These are phyloP conservation scores for Geotrichum macrosporum DNA, from an alignment of 1,139 yeast genomes.

Conservation along the genomic window DNA sequence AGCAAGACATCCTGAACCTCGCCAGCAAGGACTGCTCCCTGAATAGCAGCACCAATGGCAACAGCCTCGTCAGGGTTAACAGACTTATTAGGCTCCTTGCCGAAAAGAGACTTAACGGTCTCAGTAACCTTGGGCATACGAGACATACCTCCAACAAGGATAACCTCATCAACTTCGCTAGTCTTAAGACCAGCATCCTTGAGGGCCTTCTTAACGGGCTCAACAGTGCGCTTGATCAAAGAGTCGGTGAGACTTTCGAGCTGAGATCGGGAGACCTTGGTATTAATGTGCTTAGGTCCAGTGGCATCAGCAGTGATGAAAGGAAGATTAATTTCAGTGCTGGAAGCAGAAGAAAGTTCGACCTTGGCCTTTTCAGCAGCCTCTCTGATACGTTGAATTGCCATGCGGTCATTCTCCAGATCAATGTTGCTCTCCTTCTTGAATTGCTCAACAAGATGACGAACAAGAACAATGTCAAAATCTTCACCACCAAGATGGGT, in stretches of 20 bases:
- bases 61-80: slow-evolving; percentile 99
- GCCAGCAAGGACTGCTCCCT: slow-evolving; percentile 98
- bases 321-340: slow-evolving; percentile 95
- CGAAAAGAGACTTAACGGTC: slow-evolving; percentile 88
- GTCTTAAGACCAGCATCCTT: slow-evolving; percentile 90
- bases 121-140: slow-evolving; percentile 99
- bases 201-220: slow-evolving; percentile 97
- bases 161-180: slow-evolving; percentile 88
- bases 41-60: slow-evolving; percentile 99
- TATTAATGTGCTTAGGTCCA: slow-evolving; percentile 98
- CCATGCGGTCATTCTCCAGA: slow-evolving; percentile 91
- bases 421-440: slow-evolving; percentile 90
- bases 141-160: slow-evolving; percentile 99
- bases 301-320: slow-evolving; percentile 92
- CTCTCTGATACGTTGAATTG: slow-evolving; percentile 98
- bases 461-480: slow-evolving; percentile 75
- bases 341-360: slow-evolving; percentile 88
- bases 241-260: slow-evolving; percentile 89
- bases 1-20: slow-evolving; percentile 94
- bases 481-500: slow-evolving; percentile 89
- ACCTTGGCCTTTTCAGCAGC: slow-evolving; percentile 99
- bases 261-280: slow-evolving; percentile 88
- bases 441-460: slow-evolving; percentile 87
- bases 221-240: slow-evolving; percentile 85
- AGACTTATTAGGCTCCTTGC: slow-evolving; percentile 95